phyloP scores from a whole-genome alignment of 2,329 filamentous ascomycete species.

The Immersiporthe knoxdaviesiana region DNA sequence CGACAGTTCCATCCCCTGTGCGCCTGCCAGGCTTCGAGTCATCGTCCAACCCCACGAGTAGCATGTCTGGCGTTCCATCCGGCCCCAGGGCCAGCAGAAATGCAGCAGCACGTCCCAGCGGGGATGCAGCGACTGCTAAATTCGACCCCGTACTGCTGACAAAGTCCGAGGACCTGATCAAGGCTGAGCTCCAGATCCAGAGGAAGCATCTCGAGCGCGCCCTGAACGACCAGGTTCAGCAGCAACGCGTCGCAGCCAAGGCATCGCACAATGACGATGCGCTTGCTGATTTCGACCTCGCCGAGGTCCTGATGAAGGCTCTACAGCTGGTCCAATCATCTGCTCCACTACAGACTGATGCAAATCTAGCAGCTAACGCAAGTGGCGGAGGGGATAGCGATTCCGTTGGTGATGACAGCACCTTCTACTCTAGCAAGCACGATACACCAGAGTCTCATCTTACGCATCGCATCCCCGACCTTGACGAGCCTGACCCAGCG shows the following conservation, averaged over 20 bases:
- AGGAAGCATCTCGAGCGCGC: conserved; percentile 79
- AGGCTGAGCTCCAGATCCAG: conserved; percentile 78
- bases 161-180: conserved; percentile 83
- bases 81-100: conserved; percentile 36
- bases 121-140: conserved; percentile 57
- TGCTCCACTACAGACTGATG: conserved; percentile 61
- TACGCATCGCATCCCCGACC: conserved; percentile 50
- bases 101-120: conserved; percentile 46
- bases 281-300: conserved; percentile 68
- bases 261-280: conserved; percentile 51
- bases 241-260: conserved; percentile 53
- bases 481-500: conserved; percentile 42
- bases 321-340: conserved; percentile 72
- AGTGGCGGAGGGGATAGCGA: conserved; percentile 65
- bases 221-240: conserved; percentile 77
- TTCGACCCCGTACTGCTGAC: conserved; percentile 83
- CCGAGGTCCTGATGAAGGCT: conserved; percentile 73
- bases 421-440: conserved; percentile 93
- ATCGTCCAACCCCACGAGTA: conserved; percentile 13
- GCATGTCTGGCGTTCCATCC: conserved; percentile 18
- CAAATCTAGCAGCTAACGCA: conserved; percentile 57
- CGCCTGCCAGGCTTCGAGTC: conserved; percentile 32
- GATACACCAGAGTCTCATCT: conserved; percentile 68
- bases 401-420: conserved; percentile 83
- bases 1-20: conserved; percentile 28